These are phyloP conservation scores for Dichotomocladium elegans DNA, from an alignment of 371 early-diverging fungal genomes.

Conservation along the genomic window DNA sequence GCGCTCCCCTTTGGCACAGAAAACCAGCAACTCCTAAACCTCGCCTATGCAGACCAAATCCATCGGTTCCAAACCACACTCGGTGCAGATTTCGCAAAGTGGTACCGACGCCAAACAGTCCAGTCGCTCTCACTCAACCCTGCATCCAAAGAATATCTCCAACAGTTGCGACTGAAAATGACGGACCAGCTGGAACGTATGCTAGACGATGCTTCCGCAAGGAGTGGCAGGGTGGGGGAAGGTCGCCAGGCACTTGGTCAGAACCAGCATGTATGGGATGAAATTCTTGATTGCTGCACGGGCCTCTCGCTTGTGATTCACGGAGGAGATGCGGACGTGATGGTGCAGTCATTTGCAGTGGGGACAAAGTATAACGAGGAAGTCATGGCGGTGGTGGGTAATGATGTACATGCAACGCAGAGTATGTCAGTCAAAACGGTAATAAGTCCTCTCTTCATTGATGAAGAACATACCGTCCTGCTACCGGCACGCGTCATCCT, in stretches of 20 bases:
- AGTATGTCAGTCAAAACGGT: constrained; percentile 27
- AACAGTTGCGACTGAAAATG: constrained; percentile 24
- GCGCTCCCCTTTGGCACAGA: constrained; percentile 51
- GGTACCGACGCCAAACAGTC: constrained; percentile 49
- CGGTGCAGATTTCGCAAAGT: constrained; percentile 44
- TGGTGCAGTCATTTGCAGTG: constrained; percentile 26
- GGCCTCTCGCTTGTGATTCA: constrained; percentile 41
- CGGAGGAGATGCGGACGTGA: constrained; percentile 43
- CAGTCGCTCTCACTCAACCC: constrained; percentile 43
- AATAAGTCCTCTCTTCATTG: constrained; percentile 43
- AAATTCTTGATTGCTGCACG: constrained; percentile 30
- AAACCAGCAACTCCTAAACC: constrained; percentile 39
- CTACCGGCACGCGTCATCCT: constrained; percentile 39
- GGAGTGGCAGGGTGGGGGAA: neutral
- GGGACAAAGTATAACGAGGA: constrained; percentile 40
- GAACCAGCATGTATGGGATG: constrained; percentile 18
- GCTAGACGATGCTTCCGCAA: neutral
- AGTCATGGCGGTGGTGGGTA: constrained; percentile 35
- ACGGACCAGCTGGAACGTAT: constrained; percentile 6
- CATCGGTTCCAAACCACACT: constrained; percentile 42
- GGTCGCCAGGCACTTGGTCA: neutral
- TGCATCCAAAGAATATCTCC: constrained; percentile 43
- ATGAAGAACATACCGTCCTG: constrained; percentile 37
- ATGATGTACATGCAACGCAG: constrained; percentile 18
- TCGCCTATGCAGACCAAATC: constrained; percentile 45